phyloP scores from a whole-genome alignment of 805 yeast genomes.

The Torulaspora maleeae region DNA sequence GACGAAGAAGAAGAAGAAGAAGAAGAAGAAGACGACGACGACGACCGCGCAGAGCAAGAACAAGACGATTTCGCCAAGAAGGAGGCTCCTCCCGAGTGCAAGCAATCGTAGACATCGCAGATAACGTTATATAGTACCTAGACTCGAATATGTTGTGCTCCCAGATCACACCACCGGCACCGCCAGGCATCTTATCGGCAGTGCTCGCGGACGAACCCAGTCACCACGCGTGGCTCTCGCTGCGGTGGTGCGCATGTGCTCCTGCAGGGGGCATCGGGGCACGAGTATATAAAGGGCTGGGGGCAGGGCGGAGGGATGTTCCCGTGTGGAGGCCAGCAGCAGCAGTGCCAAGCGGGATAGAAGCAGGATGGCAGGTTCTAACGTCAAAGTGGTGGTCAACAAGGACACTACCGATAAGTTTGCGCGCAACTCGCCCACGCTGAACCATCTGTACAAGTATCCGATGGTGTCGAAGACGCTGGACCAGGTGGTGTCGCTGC shows the following conservation, averaged over 20 bases:
- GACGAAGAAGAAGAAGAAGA: conserved; percentile 62
- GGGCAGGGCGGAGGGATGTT: not conserved
- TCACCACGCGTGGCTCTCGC: not conserved
- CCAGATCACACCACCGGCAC: no score
- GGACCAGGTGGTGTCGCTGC: conserved; percentile 17
- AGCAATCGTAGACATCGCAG: conserved; percentile 47
- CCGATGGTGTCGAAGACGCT: conserved; percentile 14
- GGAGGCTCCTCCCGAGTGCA: conserved; percentile 72
- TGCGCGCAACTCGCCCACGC: conserved; percentile 27
- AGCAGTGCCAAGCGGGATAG: not conserved
- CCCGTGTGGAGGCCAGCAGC: not conserved
- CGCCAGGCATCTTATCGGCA: not conserved
- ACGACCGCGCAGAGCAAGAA: conserved; percentile 39
- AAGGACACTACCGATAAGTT: conserved; percentile 24
- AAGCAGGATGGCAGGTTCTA: conserved; percentile 11
- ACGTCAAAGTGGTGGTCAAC: conserved; percentile 23
- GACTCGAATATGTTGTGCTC: no score
- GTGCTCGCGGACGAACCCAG: not conserved
- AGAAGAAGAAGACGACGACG: conserved; percentile 41
- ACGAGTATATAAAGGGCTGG: conserved; percentile 5
- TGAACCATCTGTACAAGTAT: conserved; percentile 26
- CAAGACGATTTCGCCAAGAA: conserved; percentile 42
- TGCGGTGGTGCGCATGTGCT: no score
- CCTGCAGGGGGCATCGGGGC: not conserved
- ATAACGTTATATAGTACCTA: no score